phyloP scores from a whole-genome alignment of 1,139 yeast species.

The Candida sojae region DNA sequence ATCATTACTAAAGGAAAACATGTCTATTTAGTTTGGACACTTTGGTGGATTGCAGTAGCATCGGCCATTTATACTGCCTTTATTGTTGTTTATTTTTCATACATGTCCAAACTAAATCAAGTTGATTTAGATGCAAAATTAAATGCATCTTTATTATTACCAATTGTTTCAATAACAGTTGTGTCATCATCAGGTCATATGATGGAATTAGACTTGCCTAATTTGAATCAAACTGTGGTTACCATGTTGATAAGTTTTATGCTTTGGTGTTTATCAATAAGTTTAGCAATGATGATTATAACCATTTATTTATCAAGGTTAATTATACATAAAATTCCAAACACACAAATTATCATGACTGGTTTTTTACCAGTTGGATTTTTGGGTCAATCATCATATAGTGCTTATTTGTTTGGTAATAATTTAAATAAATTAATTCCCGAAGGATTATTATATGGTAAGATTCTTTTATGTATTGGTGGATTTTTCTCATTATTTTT shows the following conservation, averaged over 20 bases:
- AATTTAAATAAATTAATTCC: slow-evolving; percentile 24
- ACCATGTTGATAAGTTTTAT: slow-evolving; percentile 57
- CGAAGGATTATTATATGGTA: slow-evolving; percentile 19
- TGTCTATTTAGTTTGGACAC: slow-evolving; percentile 16
- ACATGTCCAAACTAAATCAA: slow-evolving; percentile 28
- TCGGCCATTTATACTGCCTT: slow-evolving; percentile 59
- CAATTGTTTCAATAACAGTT: slow-evolving; percentile 77
- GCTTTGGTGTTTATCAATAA: slow-evolving; percentile 69
- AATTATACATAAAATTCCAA: slow-evolving; percentile 61
- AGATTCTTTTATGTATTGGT: slow-evolving; percentile 18
- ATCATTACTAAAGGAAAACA: slow-evolving; percentile 30
- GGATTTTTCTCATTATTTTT: slow-evolving; percentile 47
- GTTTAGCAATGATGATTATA: slow-evolving; percentile 57
- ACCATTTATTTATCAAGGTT: slow-evolving; percentile 62
- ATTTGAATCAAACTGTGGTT: slow-evolving; percentile 41
- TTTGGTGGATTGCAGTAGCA: slow-evolving; percentile 36
- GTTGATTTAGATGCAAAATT: slow-evolving; percentile 22
- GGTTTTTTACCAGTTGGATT: slow-evolving; percentile 34
- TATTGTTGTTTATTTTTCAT: slow-evolving; percentile 50
- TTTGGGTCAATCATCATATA: slow-evolving; percentile 81
- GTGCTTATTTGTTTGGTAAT: slow-evolving; percentile 58
- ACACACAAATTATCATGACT: slow-evolving; percentile 29
- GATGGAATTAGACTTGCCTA: slow-evolving; percentile 47
- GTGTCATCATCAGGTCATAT: slow-evolving; percentile 66
- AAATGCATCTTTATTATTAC: slow-evolving; percentile 55